Base-by-base conservation (phyloP, 164 flowering plant genomes). In the Kingdonia uniflora region DNA sequence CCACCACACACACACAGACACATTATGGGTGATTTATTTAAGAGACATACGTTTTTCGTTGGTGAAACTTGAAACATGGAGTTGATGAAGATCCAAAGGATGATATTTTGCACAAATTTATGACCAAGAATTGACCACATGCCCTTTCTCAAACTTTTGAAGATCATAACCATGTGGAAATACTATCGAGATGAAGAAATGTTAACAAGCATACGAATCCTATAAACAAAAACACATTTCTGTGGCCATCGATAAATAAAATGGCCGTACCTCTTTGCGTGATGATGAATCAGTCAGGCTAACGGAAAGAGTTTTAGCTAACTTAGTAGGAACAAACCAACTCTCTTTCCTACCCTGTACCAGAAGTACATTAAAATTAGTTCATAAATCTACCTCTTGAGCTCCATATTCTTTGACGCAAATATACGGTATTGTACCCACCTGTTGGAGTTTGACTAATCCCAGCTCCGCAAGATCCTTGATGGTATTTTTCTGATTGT, bases 311-410 rank as follows among this genome's bases (percentile, higher is more conserved):
- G 86, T 88, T 20, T 90, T 82, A 39, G 81, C 95, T 55, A 92
- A 69, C 61, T 82, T 88, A 49, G 99, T 92, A 39, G 96, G 99
- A 65, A 92, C 76, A 69, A 92, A 92, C 99, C 99, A 92, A 73
- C 85, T 74, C 19, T 92, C 99, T 69, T 88, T 92, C 69, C 91
- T 82, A 19, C 99, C 98, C 99, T 91, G 84, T 21, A 56, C 35
- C 4, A 10, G 12, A 52, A 54, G 15, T 52, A 48, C 60, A 58
- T 19, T 44, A 5, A 10, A n/a, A 19, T 44, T 7, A 44, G 48
- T 44, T 2, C n/a, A 11, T 29, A 3, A 29, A 29, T 3, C 8
- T 3, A 29, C 4, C 4, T 29, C 35, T 8, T 29, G 35, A 4
- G 8, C 35, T 29, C 8, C 8, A 29, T 29, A 4, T 29, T 8